phyloP scores from a whole-genome alignment of 768 basidiomycete species.

The Harrya chromipes region DNA sequence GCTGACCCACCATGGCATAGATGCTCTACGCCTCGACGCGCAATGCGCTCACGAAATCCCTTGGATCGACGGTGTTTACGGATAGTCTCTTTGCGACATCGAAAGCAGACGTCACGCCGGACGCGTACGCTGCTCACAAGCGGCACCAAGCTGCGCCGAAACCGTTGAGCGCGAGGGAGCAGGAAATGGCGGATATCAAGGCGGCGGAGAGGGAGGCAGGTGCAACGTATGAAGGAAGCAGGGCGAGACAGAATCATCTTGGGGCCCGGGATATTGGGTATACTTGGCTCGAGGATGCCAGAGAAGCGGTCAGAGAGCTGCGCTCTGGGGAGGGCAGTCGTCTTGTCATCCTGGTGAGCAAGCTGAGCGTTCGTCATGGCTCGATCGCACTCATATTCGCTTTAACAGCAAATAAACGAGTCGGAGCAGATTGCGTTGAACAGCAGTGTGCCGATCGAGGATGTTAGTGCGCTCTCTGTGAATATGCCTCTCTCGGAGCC shows the following conservation, averaged over 20 bases:
- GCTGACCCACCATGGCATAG: conserved; percentile 34
- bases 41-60: conserved; percentile 60
- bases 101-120: conserved; percentile 61
- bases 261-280: conserved; percentile 57
- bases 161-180: conserved; percentile 79
- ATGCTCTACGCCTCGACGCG: conserved; percentile 89
- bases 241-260: conserved; percentile 51
- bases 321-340: conserved; percentile 44
- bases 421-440: conserved; percentile 58
- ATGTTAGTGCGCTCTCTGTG: conserved; percentile 43
- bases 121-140: conserved; percentile 71
- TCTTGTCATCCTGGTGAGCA: conserved; percentile 64
- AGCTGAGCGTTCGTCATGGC: background rate
- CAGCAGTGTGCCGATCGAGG: conserved; percentile 36
- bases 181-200: conserved; percentile 74
- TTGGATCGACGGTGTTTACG: conserved; percentile 70
- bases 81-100: conserved; percentile 78
- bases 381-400: background rate
- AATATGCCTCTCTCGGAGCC: conserved; percentile 58
- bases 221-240: conserved; percentile 55
- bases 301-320: conserved; percentile 61
- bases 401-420: conserved; percentile 60
- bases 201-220: conserved; percentile 68
- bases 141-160: conserved; percentile 71
- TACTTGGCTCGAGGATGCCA: conserved; percentile 63